These are phyloP conservation scores for Ascochyta viciae-villosae DNA, from an alignment of 2,329 filamentous ascomycete species.

Conservation along the genomic window DNA sequence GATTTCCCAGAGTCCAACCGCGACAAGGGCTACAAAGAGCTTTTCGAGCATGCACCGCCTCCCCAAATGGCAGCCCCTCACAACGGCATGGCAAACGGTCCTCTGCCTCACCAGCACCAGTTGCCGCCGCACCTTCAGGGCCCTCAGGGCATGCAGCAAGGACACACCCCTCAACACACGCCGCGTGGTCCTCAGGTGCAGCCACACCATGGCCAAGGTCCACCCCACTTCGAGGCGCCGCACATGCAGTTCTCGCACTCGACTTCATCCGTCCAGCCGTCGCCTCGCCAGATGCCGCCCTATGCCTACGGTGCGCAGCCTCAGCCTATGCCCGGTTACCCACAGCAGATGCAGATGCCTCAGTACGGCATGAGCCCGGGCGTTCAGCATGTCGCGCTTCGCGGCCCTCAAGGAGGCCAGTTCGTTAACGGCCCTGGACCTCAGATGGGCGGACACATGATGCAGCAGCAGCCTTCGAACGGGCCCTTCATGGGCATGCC, in stretches of 20 bases:
- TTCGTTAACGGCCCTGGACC: constrained; percentile 75
- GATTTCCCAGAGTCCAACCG: constrained; percentile 71
- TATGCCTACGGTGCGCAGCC: constrained; percentile 73
- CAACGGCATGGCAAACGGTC: constrained; percentile 66
- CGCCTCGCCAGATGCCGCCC: constrained; percentile 76
- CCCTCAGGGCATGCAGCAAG: constrained; percentile 70
- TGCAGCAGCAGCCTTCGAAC: constrained; percentile 76
- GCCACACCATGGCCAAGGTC: constrained; percentile 72
- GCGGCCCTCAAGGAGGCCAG: constrained; percentile 76
- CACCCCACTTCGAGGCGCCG: constrained; percentile 80
- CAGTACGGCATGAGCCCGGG: constrained; percentile 73
- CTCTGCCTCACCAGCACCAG: constrained; percentile 82
- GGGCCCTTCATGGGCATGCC: constrained; percentile 74
- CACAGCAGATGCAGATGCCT: constrained; percentile 67
- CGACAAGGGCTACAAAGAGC: constrained; percentile 79
- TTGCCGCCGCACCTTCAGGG: constrained; percentile 82
- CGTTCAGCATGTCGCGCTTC: constrained; percentile 73
- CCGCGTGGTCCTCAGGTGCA: constrained; percentile 79
- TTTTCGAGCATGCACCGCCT: constrained; percentile 72
- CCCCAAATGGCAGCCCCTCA: constrained; percentile 69
- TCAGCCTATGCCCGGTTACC: constrained; percentile 56
- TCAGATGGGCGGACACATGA: constrained; percentile 76
- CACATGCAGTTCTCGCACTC: constrained; percentile 87
- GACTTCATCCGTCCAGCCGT: constrained; percentile 79
- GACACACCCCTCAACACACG: constrained; percentile 76